Evolutionary conservation across 192 early-diverging fungal species (phyloP).

Genomic region (Nowakowskiella sp.): DNA sequence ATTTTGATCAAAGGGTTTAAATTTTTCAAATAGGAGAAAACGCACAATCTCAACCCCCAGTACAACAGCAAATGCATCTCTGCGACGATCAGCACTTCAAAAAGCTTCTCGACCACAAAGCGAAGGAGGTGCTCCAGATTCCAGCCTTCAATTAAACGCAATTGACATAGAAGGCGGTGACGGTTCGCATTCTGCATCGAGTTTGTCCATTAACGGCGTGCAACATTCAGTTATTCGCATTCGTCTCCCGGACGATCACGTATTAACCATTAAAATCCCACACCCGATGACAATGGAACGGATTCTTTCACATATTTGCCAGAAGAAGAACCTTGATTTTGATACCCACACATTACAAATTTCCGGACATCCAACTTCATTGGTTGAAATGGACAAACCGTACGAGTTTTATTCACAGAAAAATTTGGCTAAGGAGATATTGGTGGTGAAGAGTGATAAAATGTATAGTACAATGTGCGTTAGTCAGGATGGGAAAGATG

Average conservation of each 20-base stretch:
- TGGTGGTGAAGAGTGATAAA: slow-evolving; percentile 37
- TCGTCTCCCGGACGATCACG: slow-evolving; percentile 21
- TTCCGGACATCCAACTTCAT: slow-evolving; percentile 12
- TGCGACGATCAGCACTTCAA: background rate
- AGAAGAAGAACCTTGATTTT: slow-evolving; percentile 28
- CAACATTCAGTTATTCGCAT: too few relatives aligned
- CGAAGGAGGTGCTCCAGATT: background rate
- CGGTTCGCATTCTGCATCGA: too few relatives aligned
- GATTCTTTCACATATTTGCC: slow-evolving; percentile 31
- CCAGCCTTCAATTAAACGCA: background rate
- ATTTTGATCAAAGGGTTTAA: too few relatives aligned
- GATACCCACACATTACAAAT: slow-evolving; percentile 30
- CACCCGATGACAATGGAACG: slow-evolving; percentile 32
- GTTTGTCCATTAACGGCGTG: too few relatives aligned
- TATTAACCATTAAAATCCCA: slow-evolving; percentile 24
- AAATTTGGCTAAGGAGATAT: slow-evolving; percentile 22
- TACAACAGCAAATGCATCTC: too few relatives aligned
- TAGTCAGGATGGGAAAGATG: slow-evolving; percentile 40
- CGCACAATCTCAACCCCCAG: too few relatives aligned
- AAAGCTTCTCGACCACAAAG: background rate
- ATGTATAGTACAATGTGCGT: slow-evolving; percentile 37
- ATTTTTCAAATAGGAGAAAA: too few relatives aligned
- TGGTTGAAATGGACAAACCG: slow-evolving; percentile 39
- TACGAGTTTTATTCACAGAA: slow-evolving; percentile 24
- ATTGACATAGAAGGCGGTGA: slow-evolving; percentile 6